phyloP scores from a whole-genome alignment of 352 stramenopile species.

The Thraustotheca clavata region DNA sequence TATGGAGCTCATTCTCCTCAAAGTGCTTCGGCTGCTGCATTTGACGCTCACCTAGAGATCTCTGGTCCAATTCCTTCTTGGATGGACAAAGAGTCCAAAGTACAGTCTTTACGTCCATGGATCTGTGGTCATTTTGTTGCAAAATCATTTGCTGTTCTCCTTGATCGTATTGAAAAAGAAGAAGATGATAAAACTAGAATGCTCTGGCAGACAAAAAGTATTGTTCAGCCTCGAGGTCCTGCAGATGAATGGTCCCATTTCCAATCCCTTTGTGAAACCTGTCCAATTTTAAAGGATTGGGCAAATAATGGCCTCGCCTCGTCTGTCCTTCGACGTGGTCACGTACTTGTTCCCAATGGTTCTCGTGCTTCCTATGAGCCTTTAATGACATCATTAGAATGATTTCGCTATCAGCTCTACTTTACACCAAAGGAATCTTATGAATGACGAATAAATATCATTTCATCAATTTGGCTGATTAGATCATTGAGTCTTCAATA shows the following conservation, averaged over 20 bases:
- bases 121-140: conserved; percentile 21
- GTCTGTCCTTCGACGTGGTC: conserved; percentile 6
- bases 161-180: neutral
- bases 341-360: neutral
- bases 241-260: conserved; percentile 14
- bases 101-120: conserved; percentile 16
- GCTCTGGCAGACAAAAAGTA: conserved; percentile 18
- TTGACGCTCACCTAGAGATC: conserved; percentile 8
- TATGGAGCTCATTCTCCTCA: conserved; percentile 10
- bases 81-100: neutral
- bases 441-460: no score
- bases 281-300: conserved; percentile 1
- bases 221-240: neutral
- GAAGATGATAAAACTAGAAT: neutral
- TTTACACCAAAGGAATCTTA: no score
- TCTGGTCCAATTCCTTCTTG: neutral
- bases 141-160: conserved; percentile 15
- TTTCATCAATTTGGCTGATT: no score
- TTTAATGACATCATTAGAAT: neutral
- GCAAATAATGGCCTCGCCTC: conserved; percentile 10
- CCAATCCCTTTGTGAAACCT: neutral
- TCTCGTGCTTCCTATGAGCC: neutral
- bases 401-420: no score
- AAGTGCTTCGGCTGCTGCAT: conserved; percentile 8
- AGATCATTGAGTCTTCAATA: no score